Conservation (phyloP, 2,329 filamentous ascomycete species). For the Phoma sp. region DNA sequence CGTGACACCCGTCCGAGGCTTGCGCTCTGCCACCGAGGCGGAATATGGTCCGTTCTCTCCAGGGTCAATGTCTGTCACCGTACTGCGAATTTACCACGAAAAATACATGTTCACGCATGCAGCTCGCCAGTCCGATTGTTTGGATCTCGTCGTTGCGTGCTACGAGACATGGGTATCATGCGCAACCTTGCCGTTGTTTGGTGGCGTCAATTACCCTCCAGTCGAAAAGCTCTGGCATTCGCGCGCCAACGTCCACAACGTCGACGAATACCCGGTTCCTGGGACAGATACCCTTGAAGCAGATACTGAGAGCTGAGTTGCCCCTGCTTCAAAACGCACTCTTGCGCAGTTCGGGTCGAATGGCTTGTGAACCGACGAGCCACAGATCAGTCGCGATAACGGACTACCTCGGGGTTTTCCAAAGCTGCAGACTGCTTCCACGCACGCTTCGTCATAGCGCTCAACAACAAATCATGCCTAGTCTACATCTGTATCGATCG, state of each 20-base stretch:
- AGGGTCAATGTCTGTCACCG: background rate
- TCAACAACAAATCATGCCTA: background rate
- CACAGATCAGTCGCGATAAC: constrained; percentile 12
- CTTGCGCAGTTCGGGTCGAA: constrained; percentile 2
- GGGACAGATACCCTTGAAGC: constrained; percentile 6
- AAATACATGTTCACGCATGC: constrained; percentile 12
- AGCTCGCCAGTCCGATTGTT: background rate
- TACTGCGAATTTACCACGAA: background rate
- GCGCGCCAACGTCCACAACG: constrained; percentile 1
- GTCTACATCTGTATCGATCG: background rate
- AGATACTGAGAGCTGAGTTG: background rate
- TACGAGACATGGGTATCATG: constrained; percentile 9
- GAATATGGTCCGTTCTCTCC: background rate
- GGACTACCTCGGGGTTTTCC: constrained; percentile 14
- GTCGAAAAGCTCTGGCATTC: background rate
- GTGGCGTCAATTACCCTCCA: constrained; percentile 3
- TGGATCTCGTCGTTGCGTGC: background rate
- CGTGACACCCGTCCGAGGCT: constrained; percentile 30
- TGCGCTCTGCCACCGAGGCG: constrained; percentile 22
- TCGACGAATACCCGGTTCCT: constrained; percentile 11
- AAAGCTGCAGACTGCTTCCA: background rate
- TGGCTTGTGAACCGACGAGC: constrained; percentile 1
- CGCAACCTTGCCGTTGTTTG: background rate
- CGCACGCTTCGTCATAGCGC: background rate
- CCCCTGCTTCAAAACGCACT: constrained; percentile 5